These are phyloP conservation scores for Penicillium taxi DNA, from an alignment of 495 filamentous ascomycete species.

Conservation along the genomic window DNA sequence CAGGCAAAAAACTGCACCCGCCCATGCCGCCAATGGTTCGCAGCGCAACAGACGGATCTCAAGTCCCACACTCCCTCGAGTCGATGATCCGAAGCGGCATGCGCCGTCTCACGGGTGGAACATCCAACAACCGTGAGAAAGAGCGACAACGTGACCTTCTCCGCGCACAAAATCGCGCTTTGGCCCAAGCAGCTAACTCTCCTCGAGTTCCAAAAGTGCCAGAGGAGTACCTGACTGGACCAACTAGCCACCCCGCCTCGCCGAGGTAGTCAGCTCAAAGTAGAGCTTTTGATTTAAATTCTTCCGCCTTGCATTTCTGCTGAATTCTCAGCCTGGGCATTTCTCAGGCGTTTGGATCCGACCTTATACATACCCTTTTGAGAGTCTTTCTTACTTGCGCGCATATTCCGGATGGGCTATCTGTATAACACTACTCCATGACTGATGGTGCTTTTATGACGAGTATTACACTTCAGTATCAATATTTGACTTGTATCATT, in stretches of 20 bases:
- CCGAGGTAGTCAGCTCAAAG: constrained; percentile 19
- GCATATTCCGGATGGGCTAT: too few species aligned
- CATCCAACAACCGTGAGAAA: constrained; percentile 47
- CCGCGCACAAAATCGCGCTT: constrained; percentile 42
- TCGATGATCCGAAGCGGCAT: constrained; percentile 59
- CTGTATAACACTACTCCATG: constrained; percentile 20
- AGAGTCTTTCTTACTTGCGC: constrained; percentile 1
- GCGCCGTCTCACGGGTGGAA: constrained; percentile 57
- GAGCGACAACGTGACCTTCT: constrained; percentile 54
- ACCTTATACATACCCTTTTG: constrained; percentile 11
- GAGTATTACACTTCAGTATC: too few species aligned
- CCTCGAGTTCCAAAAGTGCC: constrained; percentile 62
- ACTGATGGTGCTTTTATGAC: too few species aligned
- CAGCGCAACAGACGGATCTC: constrained; percentile 35
- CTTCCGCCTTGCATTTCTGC: constrained; percentile 1
- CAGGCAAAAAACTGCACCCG: constrained; percentile 44
- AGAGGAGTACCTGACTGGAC: constrained; percentile 40
- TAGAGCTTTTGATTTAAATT: neutral
- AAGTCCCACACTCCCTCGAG: constrained; percentile 54
- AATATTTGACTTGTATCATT: too few species aligned
- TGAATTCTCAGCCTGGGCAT: constrained; percentile 12
- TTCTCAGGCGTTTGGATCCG: constrained; percentile 16
- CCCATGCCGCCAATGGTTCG: constrained; percentile 37
- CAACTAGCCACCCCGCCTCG: constrained; percentile 35
- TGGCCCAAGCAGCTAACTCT: constrained; percentile 36